Percentiles rank a stretch among this genome's conserved stretches.
Conservation (phyloP, 768 basidiomycete species). For the Pilatotrama ljubarskyi region DNA sequence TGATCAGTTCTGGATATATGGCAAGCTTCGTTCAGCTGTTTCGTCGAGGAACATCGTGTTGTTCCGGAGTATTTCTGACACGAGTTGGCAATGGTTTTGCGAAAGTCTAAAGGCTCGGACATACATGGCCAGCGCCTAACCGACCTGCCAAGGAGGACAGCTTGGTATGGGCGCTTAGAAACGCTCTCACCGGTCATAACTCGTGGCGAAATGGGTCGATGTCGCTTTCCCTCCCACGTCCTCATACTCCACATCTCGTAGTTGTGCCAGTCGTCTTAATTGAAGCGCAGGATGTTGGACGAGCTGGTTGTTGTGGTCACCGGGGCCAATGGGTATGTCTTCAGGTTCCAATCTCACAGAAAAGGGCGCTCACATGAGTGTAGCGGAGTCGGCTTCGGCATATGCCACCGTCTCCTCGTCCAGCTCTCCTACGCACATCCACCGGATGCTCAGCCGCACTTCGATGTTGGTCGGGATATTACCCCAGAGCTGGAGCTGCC, state of each 20-base stretch:
- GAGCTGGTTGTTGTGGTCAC: slow-evolving; percentile 36
- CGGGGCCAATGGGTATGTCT: slow-evolving; percentile 38
- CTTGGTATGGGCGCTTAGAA: background rate
- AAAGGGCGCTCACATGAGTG: background rate
- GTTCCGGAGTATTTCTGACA: too few species aligned
- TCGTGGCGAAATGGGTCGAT: background rate
- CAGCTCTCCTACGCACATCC: slow-evolving; percentile 58
- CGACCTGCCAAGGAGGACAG: too few species aligned
- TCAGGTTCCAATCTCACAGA: background rate
- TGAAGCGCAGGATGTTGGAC: background rate
- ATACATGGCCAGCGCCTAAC: too few species aligned
- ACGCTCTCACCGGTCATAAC: background rate
- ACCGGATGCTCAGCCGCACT: slow-evolving; percentile 52
- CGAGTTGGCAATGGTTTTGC: too few species aligned
- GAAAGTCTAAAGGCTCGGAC: too few species aligned
- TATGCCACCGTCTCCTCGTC: slow-evolving; percentile 74
- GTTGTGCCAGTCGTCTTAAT: too few species aligned
- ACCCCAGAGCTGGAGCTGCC: slow-evolving; percentile 16
- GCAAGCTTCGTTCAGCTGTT: too few species aligned
- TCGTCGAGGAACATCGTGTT: too few species aligned
- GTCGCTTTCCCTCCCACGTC: background rate
- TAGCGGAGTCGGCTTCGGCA: slow-evolving; percentile 84
- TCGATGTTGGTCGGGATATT: slow-evolving; percentile 26
- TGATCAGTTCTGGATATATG: too few species aligned
- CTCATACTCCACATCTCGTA: background rate